Base-by-base conservation (phyloP, 2,329 filamentous ascomycete species). In the Proliferodiscus dingleyae region DNA sequence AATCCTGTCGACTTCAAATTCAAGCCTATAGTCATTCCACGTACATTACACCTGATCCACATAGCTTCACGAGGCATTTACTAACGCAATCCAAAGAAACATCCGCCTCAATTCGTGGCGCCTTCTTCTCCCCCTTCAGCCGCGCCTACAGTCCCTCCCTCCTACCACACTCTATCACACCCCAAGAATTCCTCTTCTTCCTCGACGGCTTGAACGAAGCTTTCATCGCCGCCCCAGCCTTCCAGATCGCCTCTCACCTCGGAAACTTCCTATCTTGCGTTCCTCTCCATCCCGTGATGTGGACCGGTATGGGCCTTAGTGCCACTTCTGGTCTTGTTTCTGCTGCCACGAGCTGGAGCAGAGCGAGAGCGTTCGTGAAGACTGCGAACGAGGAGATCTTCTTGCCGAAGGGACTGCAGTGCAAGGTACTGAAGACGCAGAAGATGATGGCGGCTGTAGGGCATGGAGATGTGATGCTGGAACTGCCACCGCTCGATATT, bases 51-150 rank as follows among this genome's bases (percentile, higher is more conserved):
- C 2, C 11, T 18, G 10, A 22, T 18, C 15, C n/a, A 8, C 1
- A 10, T 6, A 3, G 21, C 10, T 4, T 1, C n/a, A n/a, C n/a
- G n/a, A n/a, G n/a, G 18, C 11, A 23, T 9, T n/a, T 32, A 32
- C 29, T 23, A n/a, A 29, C n/a, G 30, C 22, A 39, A 5, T 16
- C 18, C 10, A 36, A 10, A 50, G 41, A 50, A 39, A 45, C 36
- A 43, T 45, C 46, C n/a, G 24, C 37, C 3, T 36, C 40, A 16
- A n/a, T 41, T 40, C 45, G 23, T 8, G 36, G 37, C 9, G 41
- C 45, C 6, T 46, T 47, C 41, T 44, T 51, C 39, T 46, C 45
- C 10, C 49, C 49, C 19, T 49, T 51, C 40, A 23, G 23, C 16
- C 34, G 42, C 11, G 43, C 46, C 22, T 51, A 48, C 30, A 26